Conservation (phyloP, 1,139 yeast species). For the Entelexis sorbosivorans region DNA sequence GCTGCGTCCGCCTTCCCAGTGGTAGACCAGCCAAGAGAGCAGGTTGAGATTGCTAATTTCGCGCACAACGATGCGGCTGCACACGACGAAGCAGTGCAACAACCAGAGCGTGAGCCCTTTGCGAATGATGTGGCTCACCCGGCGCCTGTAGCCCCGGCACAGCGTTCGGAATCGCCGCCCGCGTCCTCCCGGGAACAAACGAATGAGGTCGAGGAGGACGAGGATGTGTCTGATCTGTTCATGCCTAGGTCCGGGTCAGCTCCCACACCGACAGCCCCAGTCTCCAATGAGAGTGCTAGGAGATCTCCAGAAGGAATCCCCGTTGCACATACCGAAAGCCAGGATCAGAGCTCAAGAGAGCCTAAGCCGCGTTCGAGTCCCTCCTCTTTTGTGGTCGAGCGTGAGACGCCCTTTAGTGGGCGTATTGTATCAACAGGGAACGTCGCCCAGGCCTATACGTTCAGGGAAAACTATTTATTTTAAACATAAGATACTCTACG, state of each 20-base stretch:
- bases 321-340: not conserved
- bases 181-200: not conserved
- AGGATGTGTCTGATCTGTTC: not conserved
- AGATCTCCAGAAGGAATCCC: not conserved
- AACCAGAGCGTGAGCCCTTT: not conserved
- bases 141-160: no score
- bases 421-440: not conserved
- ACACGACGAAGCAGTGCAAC: not conserved
- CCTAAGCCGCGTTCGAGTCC: not conserved
- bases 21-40: not conserved
- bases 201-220: not conserved
- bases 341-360: not conserved
- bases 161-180: no score
- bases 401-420: constrained; percentile 4
- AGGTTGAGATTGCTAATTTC: not conserved
- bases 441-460: constrained; percentile 3
- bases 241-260: not conserved
- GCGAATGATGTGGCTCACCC: not conserved
- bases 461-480: constrained; percentile 4
- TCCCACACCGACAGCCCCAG: not conserved
- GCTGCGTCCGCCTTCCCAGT: constrained; percentile 6
- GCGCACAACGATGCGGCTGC: not conserved
- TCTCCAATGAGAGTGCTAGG: not conserved
- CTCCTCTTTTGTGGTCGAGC: not conserved
- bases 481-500: not conserved